Conservation (phyloP, 2,329 filamentous ascomycete genomes). For the Zymoseptoria passerinii region DNA sequence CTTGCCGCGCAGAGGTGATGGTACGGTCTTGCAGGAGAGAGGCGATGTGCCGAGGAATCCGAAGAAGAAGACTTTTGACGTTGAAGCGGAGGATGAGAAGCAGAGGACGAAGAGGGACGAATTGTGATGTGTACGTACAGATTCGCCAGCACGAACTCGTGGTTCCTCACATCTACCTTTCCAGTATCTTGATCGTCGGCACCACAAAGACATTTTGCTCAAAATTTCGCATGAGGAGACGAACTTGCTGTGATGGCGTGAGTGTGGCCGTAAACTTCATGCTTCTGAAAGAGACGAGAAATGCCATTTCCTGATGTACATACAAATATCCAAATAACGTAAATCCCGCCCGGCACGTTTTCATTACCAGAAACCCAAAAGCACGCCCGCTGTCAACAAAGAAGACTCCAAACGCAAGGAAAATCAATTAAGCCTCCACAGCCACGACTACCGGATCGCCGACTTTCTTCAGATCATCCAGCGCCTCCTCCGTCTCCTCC, state of each 20-base stretch:
- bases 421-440: neutral
- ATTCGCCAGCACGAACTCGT: neutral
- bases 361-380: neutral
- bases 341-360: neutral
- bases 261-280: neutral
- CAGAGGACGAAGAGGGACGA: constrained; percentile 27
- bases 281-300: neutral
- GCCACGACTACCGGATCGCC: constrained; percentile 6
- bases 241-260: neutral
- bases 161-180: neutral
- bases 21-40: constrained; percentile 36
- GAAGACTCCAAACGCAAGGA: neutral
- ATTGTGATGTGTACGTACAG: constrained; percentile 13
- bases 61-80: constrained; percentile 56
- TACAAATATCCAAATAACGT: neutral
- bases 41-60: constrained; percentile 41
- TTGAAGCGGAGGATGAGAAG: constrained; percentile 33
- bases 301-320: neutral
- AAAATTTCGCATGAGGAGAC: neutral
- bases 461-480: constrained; percentile 7
- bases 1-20: constrained; percentile 34
- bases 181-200: neutral
- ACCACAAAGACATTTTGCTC: neutral
- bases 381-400: neutral
- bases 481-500: constrained; percentile 5